A percentile compares a stretch with the other conserved stretches of the same genome.
Conservation (phyloP, 176 grass and related monocot species). For the Avena insularis region DNA sequence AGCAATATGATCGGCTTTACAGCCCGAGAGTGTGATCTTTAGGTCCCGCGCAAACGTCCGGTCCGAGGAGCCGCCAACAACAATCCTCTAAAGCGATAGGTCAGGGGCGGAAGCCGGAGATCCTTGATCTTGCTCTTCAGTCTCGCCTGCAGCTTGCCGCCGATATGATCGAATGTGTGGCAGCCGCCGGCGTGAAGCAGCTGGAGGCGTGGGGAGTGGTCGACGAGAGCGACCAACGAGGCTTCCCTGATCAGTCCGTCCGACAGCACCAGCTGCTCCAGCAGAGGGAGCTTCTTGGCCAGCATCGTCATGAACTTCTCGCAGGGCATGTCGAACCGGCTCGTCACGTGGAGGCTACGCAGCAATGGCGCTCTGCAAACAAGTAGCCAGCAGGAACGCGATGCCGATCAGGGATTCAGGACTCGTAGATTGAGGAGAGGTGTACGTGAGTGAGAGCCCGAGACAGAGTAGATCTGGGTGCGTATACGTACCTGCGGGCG, state of each 20-base stretch:
- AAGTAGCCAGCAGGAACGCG: not conserved
- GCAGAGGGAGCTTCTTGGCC: not conserved
- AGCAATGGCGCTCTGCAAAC: not conserved
- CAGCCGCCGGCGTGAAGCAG: not conserved
- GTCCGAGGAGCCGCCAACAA: not conserved
- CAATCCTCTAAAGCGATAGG: too few species aligned
- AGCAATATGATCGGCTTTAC: too few species aligned
- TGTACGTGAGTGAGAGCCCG: not conserved
- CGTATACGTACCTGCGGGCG: not conserved
- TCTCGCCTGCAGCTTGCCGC: not conserved
- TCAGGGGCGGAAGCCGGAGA: not conserved
- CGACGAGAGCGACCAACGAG: not conserved
- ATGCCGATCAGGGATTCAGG: not conserved
- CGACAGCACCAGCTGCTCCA: not conserved
- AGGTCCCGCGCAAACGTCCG: not conserved
- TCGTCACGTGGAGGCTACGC: not conserved
- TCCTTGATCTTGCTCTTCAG: not conserved
- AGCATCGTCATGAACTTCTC: not conserved
- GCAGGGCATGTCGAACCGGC: not conserved
- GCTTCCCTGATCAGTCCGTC: not conserved
- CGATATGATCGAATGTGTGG: not conserved
- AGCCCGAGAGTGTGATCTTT: too few species aligned
- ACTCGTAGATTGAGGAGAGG: not conserved
- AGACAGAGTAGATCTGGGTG: not conserved
- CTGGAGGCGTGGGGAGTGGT: not conserved